Evolutionary conservation across 2,329 filamentous ascomycete genomes (phyloP), one percentile per base, ranked within the genome.

Genomic region (Verticillium albo-atrum): DNA sequence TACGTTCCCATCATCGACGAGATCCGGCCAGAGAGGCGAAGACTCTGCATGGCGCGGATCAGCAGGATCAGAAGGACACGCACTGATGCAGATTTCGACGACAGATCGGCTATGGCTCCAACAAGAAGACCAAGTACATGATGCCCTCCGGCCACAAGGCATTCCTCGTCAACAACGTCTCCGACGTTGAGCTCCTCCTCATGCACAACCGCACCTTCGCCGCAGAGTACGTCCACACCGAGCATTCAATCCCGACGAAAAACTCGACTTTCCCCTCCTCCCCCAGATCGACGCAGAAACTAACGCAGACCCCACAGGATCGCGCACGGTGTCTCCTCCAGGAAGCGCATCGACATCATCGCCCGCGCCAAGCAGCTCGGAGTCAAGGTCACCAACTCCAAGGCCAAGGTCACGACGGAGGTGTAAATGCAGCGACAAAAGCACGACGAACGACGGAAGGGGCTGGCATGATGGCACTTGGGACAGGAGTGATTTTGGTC

Each of bases 161-260:
- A 69, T 99, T 99, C 90, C 88, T 98, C 77, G 95, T 99, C 83
- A 92, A 89, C 89, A 99, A 99, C 87, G 80, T 87, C 80, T 87
- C 89, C 78, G 95, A 99, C 72, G 89, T 99, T 75, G 94, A 99
- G 81, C 90, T 99, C 66, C 89, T 99, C 75, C 86, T 99, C 74
- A 99, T 99, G 95, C 95, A 99, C 90, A 98, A 98, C 91, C 89
- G 90, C 79, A 96, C 92, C 81, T 97, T 91, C 83, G 95, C 95
- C 78, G 95, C 95, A 77, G 95, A 99, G 93, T 97, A 92, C 73
- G 92, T 87, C 60, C 54, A 0, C 32, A 42, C 51, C 57, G 35
- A 25, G 37, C 60, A 23, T 17, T 28, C 23, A 27, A 34, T n/a
- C n/a, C 35, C 53, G n/a, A 30, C 56, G 14, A 57, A 14, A 27